Conservation (phyloP, 805 yeast species). For the Wickerhamomyces bovis region DNA sequence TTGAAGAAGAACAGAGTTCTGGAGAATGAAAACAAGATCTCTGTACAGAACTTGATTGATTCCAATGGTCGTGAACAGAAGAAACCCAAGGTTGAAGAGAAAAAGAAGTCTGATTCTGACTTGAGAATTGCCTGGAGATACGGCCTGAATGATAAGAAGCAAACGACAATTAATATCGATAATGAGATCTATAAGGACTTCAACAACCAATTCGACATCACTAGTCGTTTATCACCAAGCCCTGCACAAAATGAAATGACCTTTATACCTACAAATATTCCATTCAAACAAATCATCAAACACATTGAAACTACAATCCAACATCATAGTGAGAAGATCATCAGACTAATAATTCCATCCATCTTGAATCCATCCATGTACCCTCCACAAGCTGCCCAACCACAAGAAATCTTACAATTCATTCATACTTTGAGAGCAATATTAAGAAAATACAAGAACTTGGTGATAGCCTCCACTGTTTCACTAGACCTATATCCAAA, state of each 20-base stretch:
- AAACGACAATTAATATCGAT: conserved; percentile 15
- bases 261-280: conserved; percentile 38
- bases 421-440: conserved; percentile 53
- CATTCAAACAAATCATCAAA: conserved; percentile 25
- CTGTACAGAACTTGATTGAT: conserved; percentile 60
- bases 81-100: conserved; percentile 3
- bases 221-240: conserved; percentile 61
- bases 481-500: conserved; percentile 65
- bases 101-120: conserved; percentile 29
- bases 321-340: conserved; percentile 38
- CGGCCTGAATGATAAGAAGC: conserved; percentile 42
- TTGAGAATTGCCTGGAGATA: conserved; percentile 95
- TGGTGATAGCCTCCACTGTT: conserved; percentile 49
- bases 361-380: conserved; percentile 75
- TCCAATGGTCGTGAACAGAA: conserved; percentile 4
- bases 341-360: conserved; percentile 71
- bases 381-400: conserved; percentile 40
- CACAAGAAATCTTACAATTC: conserved; percentile 51
- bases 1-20: conserved; percentile 53
- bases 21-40: conserved; percentile 54
- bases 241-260: conserved; percentile 58
- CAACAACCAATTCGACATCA: conserved; percentile 68
- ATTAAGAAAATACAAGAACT: conserved; percentile 36
- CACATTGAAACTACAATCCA: conserved; percentile 41
- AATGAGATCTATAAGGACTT: conserved; percentile 45